Evolutionary conservation across 2,329 filamentous ascomycete genomes (phyloP).

Genomic region (Penicillium hesseltinei): DNA sequence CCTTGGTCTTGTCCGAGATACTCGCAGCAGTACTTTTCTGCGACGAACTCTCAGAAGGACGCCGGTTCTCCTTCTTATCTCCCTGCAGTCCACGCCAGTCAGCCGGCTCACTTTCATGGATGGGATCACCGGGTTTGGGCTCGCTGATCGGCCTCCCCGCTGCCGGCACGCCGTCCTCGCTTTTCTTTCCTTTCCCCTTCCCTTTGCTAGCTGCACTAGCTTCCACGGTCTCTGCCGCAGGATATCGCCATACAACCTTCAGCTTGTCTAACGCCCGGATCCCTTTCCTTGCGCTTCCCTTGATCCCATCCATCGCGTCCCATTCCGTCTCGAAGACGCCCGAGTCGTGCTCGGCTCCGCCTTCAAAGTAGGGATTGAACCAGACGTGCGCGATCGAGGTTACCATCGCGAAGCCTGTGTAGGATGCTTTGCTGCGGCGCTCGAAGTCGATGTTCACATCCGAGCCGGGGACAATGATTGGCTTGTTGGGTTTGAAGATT

Average conservation of each 20-base stretch:
- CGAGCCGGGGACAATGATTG: constrained; percentile 71
- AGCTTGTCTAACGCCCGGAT: constrained; percentile 77
- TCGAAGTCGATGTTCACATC: constrained; percentile 92
- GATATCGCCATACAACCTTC: constrained; percentile 76
- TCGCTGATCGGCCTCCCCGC: constrained; percentile 56
- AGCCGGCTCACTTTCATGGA: constrained; percentile 67
- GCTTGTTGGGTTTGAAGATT: constrained; percentile 69
- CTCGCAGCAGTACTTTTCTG: background rate
- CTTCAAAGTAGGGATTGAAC: constrained; percentile 96
- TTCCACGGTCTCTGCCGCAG: constrained; percentile 17
- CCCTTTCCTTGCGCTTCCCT: constrained; percentile 80
- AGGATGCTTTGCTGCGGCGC: constrained; percentile 75
- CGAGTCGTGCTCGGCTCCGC: constrained; percentile 66
- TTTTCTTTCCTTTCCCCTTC: constrained; percentile 19
- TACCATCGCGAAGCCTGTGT: constrained; percentile 79
- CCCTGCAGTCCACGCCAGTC: constrained; percentile 68
- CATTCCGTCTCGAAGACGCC: constrained; percentile 72
- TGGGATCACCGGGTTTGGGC: constrained; percentile 64
- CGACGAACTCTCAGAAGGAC: background rate
- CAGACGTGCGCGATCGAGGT: constrained; percentile 92
- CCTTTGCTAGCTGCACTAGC: background rate
- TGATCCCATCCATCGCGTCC: constrained; percentile 88
- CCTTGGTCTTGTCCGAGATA: constrained; percentile 6
- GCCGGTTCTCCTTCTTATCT: constrained; percentile 12
- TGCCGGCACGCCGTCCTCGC: constrained; percentile 20